phyloP scores from a whole-genome alignment of 768 basidiomycete species.

The Serpula lacrymans region DNA sequence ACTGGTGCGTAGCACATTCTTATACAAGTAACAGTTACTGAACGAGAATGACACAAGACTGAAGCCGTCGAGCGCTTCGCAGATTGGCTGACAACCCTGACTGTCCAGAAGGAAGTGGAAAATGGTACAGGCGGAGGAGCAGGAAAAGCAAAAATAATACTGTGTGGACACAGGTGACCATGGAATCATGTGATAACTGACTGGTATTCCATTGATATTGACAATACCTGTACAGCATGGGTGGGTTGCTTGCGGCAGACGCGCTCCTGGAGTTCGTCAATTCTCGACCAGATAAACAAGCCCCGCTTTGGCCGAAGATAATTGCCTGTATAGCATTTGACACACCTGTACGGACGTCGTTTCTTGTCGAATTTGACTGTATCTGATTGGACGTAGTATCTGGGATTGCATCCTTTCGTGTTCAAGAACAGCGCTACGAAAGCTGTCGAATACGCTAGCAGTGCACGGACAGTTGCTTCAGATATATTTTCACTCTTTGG shows the following conservation, averaged over 20 bases:
- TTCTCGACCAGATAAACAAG: constrained; percentile 57
- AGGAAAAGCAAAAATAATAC: constrained; percentile 68
- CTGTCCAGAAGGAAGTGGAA: constrained; percentile 80
- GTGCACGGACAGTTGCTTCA: constrained; percentile 61
- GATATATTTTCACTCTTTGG: constrained; percentile 56
- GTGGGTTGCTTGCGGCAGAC: constrained; percentile 86
- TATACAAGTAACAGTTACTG: background rate
- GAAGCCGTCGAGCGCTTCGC: constrained; percentile 83
- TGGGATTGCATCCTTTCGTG: constrained; percentile 80
- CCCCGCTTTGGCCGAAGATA: constrained; percentile 85
- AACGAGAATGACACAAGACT: constrained; percentile 40
- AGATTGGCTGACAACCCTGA: constrained; percentile 89
- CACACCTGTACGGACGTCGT: constrained; percentile 76
- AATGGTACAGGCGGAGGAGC: constrained; percentile 74
- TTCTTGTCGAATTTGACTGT: constrained; percentile 1
- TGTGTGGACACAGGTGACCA: constrained; percentile 84
- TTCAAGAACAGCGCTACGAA: constrained; percentile 83
- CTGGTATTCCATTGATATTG: constrained; percentile 1
- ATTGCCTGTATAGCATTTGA: constrained; percentile 85
- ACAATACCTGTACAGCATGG: constrained; percentile 61
- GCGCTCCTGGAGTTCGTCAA: constrained; percentile 69
- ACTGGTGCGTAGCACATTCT: constrained; percentile 53
- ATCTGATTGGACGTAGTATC: constrained; percentile 50
- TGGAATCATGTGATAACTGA: background rate
- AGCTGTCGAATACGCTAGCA: constrained; percentile 63